These are phyloP conservation scores for Zelonia costaricensis DNA, from an alignment of 208 protist species.

Conservation along the genomic window DNA sequence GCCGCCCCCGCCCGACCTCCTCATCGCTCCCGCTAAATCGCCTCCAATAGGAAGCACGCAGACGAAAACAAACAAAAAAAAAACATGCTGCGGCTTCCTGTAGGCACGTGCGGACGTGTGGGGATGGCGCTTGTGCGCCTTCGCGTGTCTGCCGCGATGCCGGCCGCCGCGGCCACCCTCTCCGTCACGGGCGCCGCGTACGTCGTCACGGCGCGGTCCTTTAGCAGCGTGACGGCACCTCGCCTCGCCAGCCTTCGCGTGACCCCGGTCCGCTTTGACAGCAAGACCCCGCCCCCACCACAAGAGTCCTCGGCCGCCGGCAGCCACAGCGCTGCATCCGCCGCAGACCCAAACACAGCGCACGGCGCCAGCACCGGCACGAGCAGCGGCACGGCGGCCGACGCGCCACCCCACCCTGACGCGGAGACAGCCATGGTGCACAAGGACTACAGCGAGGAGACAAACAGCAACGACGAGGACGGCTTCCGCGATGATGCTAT, in stretches of 20 bases:
- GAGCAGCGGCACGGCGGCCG: background rate
- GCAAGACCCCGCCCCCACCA: no score
- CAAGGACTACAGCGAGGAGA: conserved; percentile 30
- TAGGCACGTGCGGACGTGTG: background rate
- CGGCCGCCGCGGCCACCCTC: no score
- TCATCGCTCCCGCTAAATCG: no score
- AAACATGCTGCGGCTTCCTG: background rate
- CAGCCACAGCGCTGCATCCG: no score
- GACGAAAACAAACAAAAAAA: no score
- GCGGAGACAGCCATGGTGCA: conserved; percentile 7
- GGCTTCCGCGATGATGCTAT: conserved; percentile 61
- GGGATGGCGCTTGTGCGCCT: background rate
- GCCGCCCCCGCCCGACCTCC: no score
- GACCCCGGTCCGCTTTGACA: conserved; percentile 2
- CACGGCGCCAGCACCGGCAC: background rate
- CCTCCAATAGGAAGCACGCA: no score
- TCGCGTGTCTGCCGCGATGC: background rate
- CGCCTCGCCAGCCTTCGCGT: background rate
- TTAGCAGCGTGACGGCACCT: conserved; percentile 2
- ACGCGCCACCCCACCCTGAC: background rate
- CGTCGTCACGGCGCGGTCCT: conserved; percentile 2
- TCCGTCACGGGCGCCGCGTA: no score
- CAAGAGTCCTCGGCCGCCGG: no score
- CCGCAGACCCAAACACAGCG: no score
- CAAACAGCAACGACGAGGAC: conserved; percentile 13